phyloP scores from a whole-genome alignment of 1,284 basidiomycete genomes.

The Takashimella koratensis region DNA sequence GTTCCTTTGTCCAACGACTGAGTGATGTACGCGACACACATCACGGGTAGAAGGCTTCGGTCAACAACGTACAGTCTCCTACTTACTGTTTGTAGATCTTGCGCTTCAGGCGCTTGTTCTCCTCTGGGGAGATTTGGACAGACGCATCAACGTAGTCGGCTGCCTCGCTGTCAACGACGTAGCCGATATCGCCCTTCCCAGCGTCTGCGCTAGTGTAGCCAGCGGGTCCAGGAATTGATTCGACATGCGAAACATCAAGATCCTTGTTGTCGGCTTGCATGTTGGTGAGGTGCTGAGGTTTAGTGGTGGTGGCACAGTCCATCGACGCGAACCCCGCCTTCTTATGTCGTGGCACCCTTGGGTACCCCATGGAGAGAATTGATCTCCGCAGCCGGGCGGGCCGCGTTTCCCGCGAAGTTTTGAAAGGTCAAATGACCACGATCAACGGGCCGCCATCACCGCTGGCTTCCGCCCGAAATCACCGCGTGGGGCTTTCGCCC shows the following conservation, averaged over 20 bases:
- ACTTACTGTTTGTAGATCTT: constrained; percentile 14
- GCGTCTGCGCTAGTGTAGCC: not conserved
- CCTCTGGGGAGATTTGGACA: constrained; percentile 14
- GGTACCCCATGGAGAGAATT: too few species aligned
- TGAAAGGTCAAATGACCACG: too few species aligned
- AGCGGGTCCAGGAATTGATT: not conserved
- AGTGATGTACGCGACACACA: constrained; percentile 13
- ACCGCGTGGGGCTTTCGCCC: too few species aligned
- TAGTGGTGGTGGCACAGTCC: constrained; percentile 9
- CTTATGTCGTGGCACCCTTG: too few species aligned
- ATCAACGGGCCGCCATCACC: too few species aligned
- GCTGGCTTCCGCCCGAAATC: too few species aligned
- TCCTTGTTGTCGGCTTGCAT: too few species aligned
- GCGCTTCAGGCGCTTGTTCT: constrained; percentile 15
- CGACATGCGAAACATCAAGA: not conserved
- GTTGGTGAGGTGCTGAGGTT: too few species aligned
- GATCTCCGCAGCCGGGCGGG: too few species aligned
- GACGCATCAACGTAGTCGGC: constrained; percentile 17
- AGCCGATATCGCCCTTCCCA: not conserved
- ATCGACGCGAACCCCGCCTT: too few species aligned
- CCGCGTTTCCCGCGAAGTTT: too few species aligned
- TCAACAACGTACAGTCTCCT: not conserved
- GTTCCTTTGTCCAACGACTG: constrained; percentile 24
- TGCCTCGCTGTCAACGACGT: constrained; percentile 6
- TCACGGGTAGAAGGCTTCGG: constrained; percentile 8